These are phyloP conservation scores for Fusarium solani-melongenae DNA, from an alignment of 2,329 filamentous ascomycete genomes.

Conservation along the genomic window DNA sequence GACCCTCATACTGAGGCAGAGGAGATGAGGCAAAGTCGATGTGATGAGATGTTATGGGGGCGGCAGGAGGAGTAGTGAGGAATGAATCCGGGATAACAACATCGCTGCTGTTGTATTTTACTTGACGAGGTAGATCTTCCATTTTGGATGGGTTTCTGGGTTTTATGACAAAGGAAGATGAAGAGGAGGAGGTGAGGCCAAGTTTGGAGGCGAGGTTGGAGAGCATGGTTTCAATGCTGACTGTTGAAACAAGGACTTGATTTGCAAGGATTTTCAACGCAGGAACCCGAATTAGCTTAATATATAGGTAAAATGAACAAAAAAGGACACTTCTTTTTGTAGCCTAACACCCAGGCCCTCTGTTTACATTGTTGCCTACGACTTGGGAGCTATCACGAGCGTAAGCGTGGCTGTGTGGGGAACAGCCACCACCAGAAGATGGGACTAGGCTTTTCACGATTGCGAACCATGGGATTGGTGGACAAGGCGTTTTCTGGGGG, in stretches of 20 bases:
- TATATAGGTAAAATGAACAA: background rate
- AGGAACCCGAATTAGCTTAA: background rate
- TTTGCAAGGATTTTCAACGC: background rate
- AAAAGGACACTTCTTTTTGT: constrained; percentile 7
- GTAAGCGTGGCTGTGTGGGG: background rate
- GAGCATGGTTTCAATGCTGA: constrained; percentile 27
- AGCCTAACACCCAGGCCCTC: background rate
- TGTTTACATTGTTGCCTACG: constrained; percentile 25
- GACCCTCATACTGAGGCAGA: constrained; percentile 62
- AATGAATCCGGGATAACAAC: constrained; percentile 56
- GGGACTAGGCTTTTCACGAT: constrained; percentile 5
- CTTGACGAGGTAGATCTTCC: background rate
- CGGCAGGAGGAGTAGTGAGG: constrained; percentile 53
- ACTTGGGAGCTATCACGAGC: background rate
- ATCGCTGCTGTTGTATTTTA: constrained; percentile 46
- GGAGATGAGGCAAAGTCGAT: constrained; percentile 64
- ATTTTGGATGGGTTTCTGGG: constrained; percentile 8
- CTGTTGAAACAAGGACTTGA: background rate
- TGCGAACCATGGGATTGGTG: background rate
- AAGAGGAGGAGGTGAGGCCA: constrained; percentile 16
- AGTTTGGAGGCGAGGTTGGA: constrained; percentile 39
- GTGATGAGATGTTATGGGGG: constrained; percentile 53
- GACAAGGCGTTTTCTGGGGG: background rate
- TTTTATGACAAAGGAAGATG: constrained; percentile 1
- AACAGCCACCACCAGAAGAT: constrained; percentile 27